These are phyloP conservation scores for Batkoa obscura DNA, from an alignment of 371 early-diverging fungal genomes.

Conservation along the genomic window DNA sequence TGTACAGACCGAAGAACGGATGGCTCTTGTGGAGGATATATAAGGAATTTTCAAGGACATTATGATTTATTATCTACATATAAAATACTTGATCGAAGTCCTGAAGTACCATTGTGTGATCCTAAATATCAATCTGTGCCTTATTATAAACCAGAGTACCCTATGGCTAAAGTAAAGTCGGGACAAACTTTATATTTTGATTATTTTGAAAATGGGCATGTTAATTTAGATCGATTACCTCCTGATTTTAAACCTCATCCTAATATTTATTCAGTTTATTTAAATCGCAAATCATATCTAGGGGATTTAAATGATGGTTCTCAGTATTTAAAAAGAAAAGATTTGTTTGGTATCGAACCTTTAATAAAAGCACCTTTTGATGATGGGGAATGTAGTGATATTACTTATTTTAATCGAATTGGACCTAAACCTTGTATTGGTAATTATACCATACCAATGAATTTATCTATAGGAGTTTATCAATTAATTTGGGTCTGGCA, in stretches of 20 bases:
- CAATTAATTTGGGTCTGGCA: slow-evolving; percentile 18
- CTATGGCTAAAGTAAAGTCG: slow-evolving; percentile 2
- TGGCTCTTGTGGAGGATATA: slow-evolving; percentile 11
- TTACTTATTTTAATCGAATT: background rate
- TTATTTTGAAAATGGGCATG: slow-evolving; percentile 4
- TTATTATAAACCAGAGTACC: background rate
- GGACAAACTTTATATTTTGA: background rate
- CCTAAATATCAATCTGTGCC: background rate
- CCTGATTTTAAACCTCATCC: slow-evolving; percentile 3
- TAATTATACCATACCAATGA: slow-evolving; percentile 8
- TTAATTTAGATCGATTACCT: background rate
- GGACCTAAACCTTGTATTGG: slow-evolving; percentile 12
- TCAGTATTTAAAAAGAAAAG: background rate
- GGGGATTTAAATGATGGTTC: background rate
- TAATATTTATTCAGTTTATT: background rate
- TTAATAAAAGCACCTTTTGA: background rate
- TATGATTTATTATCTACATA: background rate
- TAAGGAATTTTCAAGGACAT: slow-evolving; percentile 1
- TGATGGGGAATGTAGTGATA: slow-evolving; percentile 2
- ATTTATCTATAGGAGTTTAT: slow-evolving; percentile 11
- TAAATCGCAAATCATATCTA: background rate
- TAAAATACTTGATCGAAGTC: background rate
- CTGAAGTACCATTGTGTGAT: background rate
- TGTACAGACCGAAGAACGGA: slow-evolving; percentile 12
- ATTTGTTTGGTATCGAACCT: background rate